A percentile compares a stretch with the other conserved stretches of the same genome.
phyloP scores from a whole-genome alignment of 78 protist genomes.

The Speleostelium caveatum region DNA sequence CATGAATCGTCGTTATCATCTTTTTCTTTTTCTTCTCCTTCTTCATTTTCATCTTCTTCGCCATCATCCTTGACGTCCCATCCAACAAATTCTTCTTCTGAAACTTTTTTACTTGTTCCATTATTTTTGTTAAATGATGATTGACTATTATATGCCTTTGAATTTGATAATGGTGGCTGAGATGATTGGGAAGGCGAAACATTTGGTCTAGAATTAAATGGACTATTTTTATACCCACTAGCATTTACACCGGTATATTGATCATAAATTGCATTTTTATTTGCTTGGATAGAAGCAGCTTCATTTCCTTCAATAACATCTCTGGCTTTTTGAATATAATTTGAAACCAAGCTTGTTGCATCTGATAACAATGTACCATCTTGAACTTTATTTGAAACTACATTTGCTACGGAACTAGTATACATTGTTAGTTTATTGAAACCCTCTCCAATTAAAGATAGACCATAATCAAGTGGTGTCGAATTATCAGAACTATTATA shows the following conservation, averaged over 20 bases:
- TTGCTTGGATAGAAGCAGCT: not conserved
- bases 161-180: not conserved
- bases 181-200: not conserved
- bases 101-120: not conserved
- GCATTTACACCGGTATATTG: constrained; percentile 30
- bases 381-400: constrained; percentile 53
- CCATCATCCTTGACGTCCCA: constrained; percentile 27
- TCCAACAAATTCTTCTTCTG: constrained; percentile 39
- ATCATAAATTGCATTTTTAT: constrained; percentile 12
- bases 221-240: constrained; percentile 52
- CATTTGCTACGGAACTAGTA: constrained; percentile 31
- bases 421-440: constrained; percentile 1
- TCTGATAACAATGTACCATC: constrained; percentile 66
- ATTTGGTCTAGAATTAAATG: constrained; percentile 35
- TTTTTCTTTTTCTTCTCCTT: constrained; percentile 4
- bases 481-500: not conserved
- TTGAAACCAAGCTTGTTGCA: constrained; percentile 27
- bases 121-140: not conserved
- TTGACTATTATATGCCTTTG: not conserved
- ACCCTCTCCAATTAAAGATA: constrained; percentile 59
- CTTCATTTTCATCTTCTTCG: not conserved
- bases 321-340: constrained; percentile 63
- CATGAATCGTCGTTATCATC: constrained; percentile 23
- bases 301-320: constrained; percentile 36
- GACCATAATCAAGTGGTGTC: constrained; percentile 62